Conservation (phyloP, 495 filamentous ascomycete species). For the Xylaria longipes region DNA sequence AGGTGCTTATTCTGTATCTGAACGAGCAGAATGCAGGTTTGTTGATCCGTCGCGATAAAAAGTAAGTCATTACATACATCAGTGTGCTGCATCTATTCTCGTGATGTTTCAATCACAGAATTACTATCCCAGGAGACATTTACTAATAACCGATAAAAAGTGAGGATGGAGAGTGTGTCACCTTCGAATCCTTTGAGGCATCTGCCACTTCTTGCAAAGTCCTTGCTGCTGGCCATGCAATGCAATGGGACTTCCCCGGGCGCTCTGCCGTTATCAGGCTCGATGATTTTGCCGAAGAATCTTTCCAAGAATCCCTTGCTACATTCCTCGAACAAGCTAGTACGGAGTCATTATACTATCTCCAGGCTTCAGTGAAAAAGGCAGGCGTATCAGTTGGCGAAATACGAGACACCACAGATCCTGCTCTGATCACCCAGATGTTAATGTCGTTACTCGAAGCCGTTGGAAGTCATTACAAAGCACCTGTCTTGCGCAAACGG, state of each 20-base stretch:
- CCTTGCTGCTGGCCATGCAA: slow-evolving; percentile 39
- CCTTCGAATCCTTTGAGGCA: slow-evolving; percentile 64
- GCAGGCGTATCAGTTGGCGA: slow-evolving; percentile 55
- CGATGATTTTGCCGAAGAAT: slow-evolving; percentile 45
- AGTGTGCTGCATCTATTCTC: slow-evolving; percentile 7
- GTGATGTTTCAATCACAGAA: not conserved
- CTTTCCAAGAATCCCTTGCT: slow-evolving; percentile 58
- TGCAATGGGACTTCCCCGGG: slow-evolving; percentile 52
- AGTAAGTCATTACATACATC: slow-evolving; percentile 44
- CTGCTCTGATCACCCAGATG: slow-evolving; percentile 60
- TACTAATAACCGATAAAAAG: slow-evolving; percentile 17
- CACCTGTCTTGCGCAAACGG: slow-evolving; percentile 57
- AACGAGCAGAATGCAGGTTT: slow-evolving; percentile 63
- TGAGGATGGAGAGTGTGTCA: slow-evolving; percentile 29
- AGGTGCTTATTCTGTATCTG: slow-evolving; percentile 55
- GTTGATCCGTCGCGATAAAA: slow-evolving; percentile 48
- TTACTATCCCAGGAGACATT: not conserved
- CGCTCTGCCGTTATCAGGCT: slow-evolving; percentile 48
- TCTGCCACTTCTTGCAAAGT: slow-evolving; percentile 57
- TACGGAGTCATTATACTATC: slow-evolving; percentile 59
- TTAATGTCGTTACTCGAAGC: slow-evolving; percentile 63
- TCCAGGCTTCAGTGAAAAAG: slow-evolving; percentile 58
- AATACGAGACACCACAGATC: slow-evolving; percentile 60
- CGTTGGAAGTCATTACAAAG: slow-evolving; percentile 46
- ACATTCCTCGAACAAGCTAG: slow-evolving; percentile 65